Evolutionary conservation across 768 basidiomycete genomes (phyloP).

Genomic region (Mycena metata): DNA sequence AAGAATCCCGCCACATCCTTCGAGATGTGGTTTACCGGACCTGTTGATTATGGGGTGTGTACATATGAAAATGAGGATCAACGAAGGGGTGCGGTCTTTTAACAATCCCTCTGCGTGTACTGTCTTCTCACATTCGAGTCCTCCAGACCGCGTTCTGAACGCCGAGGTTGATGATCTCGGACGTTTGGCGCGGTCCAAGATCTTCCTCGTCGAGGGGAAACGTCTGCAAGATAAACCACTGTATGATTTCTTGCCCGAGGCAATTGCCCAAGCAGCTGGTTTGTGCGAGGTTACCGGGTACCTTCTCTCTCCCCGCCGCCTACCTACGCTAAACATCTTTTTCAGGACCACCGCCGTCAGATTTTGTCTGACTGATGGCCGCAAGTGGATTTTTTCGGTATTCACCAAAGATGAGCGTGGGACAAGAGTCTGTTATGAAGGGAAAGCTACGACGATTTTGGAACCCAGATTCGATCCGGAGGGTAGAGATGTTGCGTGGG

Average conservation of each 20-base stretch:
- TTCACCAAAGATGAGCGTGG: constrained; percentile 7
- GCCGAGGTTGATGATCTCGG: constrained; percentile 43
- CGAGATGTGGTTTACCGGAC: constrained; percentile 47
- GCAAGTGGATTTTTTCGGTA: constrained; percentile 49
- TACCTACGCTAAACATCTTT: too few relatives aligned
- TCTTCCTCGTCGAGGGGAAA: constrained; percentile 47
- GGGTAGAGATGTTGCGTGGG: constrained; percentile 18
- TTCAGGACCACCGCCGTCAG: constrained; percentile 38
- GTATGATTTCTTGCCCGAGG: constrained; percentile 42
- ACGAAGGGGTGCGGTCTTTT: constrained; percentile 42
- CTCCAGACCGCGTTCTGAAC: too few relatives aligned
- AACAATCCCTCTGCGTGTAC: too few relatives aligned
- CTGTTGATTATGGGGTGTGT: constrained; percentile 47
- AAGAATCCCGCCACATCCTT: constrained; percentile 40
- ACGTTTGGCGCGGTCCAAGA: constrained; percentile 39
- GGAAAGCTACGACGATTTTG: constrained; percentile 9
- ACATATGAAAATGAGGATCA: constrained; percentile 43
- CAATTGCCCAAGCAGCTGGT: constrained; percentile 49
- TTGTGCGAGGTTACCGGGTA: constrained; percentile 45
- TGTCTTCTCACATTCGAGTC: too few relatives aligned
- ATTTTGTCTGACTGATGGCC: constrained; percentile 52
- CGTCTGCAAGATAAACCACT: constrained; percentile 29
- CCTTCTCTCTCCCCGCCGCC: constrained; percentile 34
- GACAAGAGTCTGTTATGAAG: constrained; percentile 37
- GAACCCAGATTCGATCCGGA: constrained; percentile 11